Evolutionary conservation across 2,329 filamentous ascomycete species (phyloP), one percentile per base, ranked within the genome.

Genomic region (Alternaria tenuissima): DNA sequence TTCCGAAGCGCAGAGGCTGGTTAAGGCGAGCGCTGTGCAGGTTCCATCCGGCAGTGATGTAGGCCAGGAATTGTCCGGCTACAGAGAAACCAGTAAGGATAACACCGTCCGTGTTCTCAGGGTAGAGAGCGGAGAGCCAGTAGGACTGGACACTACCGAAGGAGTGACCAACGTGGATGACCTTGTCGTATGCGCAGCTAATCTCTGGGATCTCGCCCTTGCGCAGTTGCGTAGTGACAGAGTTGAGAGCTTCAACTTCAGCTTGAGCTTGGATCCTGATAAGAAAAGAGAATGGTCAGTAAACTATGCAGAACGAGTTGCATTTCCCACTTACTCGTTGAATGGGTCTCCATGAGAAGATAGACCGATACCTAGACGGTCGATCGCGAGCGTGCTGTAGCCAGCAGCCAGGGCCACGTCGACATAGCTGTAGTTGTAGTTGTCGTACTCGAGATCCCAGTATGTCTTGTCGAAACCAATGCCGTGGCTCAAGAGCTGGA

Each of bases 361-460:
- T 58, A 80, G 78, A 41, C 84, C 87, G 42, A 89, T 82, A 32
- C 88, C 88, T 6, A 89, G 82, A 18, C 88, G 86, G 75, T 91
- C 88, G 76, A 84, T 88, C 9, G 82, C 78, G 46, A 90, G 82
- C 2, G 87, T 89, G 32, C 83, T 86, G 78, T 86, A 89, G 41
- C 85, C 85, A 39, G 83, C 80, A 8, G 80, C 64, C 2, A 88
- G 81, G 2, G 88, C 88, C 12, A 77, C 76, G 47, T 85, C 80
- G 28, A 87, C 81, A 72, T 90, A 91, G 69, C 83, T 87, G 79
- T 91, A 89, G 71, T 88, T 87, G 79, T 82, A 84, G 67, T 83
- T 78, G 71, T 87, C 82, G 77, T 80, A 85, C 0, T 85, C 73
- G 11, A 86, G 73, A 70, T 90, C 86, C 87, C 88, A 90, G 79